Conservation (phyloP, 2,329 filamentous ascomycete genomes). For the Claviceps purpurea region DNA sequence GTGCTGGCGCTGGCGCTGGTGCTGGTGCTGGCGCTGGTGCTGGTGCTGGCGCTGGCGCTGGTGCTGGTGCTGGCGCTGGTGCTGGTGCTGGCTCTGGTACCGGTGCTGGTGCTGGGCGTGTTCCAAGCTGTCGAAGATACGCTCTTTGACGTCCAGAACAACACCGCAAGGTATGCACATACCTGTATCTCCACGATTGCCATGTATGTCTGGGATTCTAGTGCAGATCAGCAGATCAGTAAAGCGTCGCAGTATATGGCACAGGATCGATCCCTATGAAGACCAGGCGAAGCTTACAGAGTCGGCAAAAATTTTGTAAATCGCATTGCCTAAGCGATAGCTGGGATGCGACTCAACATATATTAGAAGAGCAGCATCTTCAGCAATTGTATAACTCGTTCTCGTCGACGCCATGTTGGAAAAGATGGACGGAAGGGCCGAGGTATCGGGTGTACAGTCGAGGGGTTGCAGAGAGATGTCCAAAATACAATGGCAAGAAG, state of each 20-base stretch:
- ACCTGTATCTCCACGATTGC: constrained; percentile 58
- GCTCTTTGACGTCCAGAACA: too few species aligned
- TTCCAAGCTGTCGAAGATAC: too few species aligned
- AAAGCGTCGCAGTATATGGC: not conserved
- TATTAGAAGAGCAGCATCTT: constrained; percentile 43
- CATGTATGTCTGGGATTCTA: constrained; percentile 49
- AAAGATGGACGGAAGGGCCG: not conserved
- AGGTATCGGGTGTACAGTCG: not conserved
- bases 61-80: not conserved
- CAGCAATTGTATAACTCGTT: constrained; percentile 46
- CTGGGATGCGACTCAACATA: constrained; percentile 36
- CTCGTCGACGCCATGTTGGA: constrained; percentile 21
- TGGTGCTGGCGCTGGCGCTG: not conserved
- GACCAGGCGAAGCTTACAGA: constrained; percentile 23
- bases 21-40: not conserved
- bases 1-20: too few species aligned
- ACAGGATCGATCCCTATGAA: not conserved
- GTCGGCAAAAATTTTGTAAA: constrained; percentile 45
- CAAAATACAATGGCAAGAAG: not conserved
- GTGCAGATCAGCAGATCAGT: constrained; percentile 1
- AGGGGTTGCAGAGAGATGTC: not conserved
- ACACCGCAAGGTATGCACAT: too few species aligned
- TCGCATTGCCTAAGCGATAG: constrained; percentile 35
- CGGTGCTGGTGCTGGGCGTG: not conserved
- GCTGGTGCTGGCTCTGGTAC: too few species aligned